Base-by-base conservation (phyloP, 192 early-diverging fungal species). In the Thamnidium elegans region DNA sequence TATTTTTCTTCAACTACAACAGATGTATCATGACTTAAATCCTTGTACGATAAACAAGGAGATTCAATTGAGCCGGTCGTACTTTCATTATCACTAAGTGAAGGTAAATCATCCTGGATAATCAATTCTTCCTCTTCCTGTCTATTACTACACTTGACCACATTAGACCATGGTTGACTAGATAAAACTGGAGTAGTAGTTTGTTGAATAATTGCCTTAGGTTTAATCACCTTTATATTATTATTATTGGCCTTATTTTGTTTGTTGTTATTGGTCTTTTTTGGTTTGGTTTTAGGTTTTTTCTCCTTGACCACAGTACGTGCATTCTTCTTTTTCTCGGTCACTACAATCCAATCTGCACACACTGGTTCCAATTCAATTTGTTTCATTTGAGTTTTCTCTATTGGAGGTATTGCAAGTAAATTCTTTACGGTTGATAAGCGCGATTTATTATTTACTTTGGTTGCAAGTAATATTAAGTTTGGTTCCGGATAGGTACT, bases 21-120 rank as follows among this genome's bases (percentile, higher is more conserved):
- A 48, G 58, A 17, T 44, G 34, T 19, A 31, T 14, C 32, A n/a
- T 26, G 15, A 36, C 34, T 19, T 21, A 59, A 44, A 45, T 59
- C 58, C 10, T 59, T 59, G 36, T 59, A 31, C 20, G 32, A 42
- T 42, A 59, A 59, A 59, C n/a, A 59, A 36, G 58, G 58, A 23
- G 13, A 45, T 21, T 59, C 19, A 15, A 42, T 42, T 21, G 17
- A 42, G 14, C 20, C 39, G n/a, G 36, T 36, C 42, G 56, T 43
- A 48, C 15, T 48, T 14, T 48, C 46, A 13, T 4, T 48, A 48
- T 19, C 46, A 48, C 17, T 48, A 15, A 48, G 4, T 1, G 46
- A 39, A 39, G 36, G 36, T 39, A 39, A 39, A 39, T 39, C 36
- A 39, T 48, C 13, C 1, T 45, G 8, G 44, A 45, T 45, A 15